Conservation (phyloP, 2,329 filamentous ascomycete species). For the Dothistroma pini region DNA sequence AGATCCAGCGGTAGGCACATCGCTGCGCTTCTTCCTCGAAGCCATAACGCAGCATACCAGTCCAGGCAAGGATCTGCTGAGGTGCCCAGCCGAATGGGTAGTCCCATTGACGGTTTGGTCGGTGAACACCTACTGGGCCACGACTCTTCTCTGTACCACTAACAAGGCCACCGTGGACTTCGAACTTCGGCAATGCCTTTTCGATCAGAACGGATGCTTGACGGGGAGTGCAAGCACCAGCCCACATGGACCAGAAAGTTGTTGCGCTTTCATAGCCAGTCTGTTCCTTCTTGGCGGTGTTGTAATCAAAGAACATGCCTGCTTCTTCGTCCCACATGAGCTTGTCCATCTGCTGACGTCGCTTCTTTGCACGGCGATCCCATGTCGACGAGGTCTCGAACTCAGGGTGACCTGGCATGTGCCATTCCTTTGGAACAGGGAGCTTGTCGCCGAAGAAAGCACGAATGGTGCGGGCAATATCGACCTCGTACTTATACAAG, state of each 20-base stretch:
- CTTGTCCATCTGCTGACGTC: conserved; percentile 84
- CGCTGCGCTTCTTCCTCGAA: conserved; percentile 87
- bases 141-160: conserved; percentile 88
- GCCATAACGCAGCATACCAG: conserved; percentile 83
- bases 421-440: conserved; percentile 78
- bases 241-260: conserved; percentile 97
- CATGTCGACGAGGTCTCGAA: conserved; percentile 80
- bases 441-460: conserved; percentile 79
- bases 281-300: conserved; percentile 76
- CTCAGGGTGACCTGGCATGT: conserved; percentile 59
- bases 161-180: conserved; percentile 80
- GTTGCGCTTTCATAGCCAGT: conserved; percentile 86
- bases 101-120: conserved; percentile 97
- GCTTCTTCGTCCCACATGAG: conserved; percentile 88
- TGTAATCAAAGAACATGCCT: conserved; percentile 98
- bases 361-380: conserved; percentile 82
- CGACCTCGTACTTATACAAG: conserved; percentile 94
- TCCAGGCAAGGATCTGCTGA: conserved; percentile 98
- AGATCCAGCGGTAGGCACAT: conserved; percentile 92
- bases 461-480: conserved; percentile 84
- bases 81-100: conserved; percentile 98
- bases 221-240: conserved; percentile 76
- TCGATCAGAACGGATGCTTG: conserved; percentile 82
- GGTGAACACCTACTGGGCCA: conserved; percentile 70
- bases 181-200: conserved; percentile 80